Conservation (phyloP, 2,329 filamentous ascomycete genomes). For the Leptographium lundbergii region DNA sequence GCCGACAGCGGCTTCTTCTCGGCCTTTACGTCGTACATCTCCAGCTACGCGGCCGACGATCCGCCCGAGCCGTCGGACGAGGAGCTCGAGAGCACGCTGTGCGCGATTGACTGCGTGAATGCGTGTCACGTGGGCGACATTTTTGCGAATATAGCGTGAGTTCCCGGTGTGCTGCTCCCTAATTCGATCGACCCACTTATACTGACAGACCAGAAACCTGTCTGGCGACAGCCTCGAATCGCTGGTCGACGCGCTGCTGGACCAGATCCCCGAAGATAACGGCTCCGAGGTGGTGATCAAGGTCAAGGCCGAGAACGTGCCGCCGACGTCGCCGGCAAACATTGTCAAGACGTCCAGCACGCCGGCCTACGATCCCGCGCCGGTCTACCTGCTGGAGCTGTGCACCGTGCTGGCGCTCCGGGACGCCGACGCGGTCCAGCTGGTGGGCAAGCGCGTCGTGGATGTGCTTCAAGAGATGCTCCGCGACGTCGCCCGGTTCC, state of each 20-base stretch:
- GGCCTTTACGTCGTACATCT: constrained; percentile 90
- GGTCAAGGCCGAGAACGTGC: constrained; percentile 74
- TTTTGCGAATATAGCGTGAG: constrained; percentile 65
- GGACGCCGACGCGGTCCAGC: constrained; percentile 58
- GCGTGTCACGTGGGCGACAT: constrained; percentile 76
- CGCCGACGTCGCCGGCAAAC: constrained; percentile 39
- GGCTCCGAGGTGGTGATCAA: constrained; percentile 67
- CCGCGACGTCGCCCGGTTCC: constrained; percentile 64
- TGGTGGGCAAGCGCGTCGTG: constrained; percentile 67
- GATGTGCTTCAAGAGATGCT: constrained; percentile 71
- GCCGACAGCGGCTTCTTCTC: constrained; percentile 81
- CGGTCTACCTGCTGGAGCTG: constrained; percentile 85
- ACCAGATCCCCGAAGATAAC: constrained; percentile 75
- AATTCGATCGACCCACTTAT: too few relatives aligned
- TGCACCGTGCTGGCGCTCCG: constrained; percentile 71
- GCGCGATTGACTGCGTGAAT: constrained; percentile 86
- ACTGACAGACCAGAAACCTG: constrained; percentile 30
- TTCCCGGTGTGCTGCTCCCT: background rate
- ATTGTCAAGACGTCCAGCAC: constrained; percentile 43
- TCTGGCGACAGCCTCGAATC: constrained; percentile 22
- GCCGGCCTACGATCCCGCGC: constrained; percentile 67
- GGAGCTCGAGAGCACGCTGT: constrained; percentile 89
- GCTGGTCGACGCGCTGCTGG: constrained; percentile 61
- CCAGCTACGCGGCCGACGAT: constrained; percentile 97
- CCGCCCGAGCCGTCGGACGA: constrained; percentile 95